A percentile compares a stretch with the other conserved stretches of the same genome.
phyloP scores from a whole-genome alignment of 352 stramenopile genomes.

The Aphanomyces astaci region DNA sequence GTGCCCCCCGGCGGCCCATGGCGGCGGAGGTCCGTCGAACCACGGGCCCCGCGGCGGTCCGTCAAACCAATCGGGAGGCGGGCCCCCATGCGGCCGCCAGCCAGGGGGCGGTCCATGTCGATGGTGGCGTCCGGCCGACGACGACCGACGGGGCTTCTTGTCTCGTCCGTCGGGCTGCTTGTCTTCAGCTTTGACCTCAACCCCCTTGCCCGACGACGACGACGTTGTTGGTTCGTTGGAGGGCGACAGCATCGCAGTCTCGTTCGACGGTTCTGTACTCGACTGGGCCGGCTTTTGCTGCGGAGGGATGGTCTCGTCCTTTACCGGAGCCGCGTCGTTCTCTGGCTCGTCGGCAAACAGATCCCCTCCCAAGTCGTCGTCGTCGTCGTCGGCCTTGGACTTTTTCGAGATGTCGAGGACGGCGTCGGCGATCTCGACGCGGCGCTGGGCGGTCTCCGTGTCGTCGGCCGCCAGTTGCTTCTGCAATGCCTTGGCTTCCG shows the following conservation, averaged over 20 bases:
- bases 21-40: constrained; percentile 70
- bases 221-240: too few species aligned
- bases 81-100: constrained; percentile 65
- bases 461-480: constrained; percentile 70
- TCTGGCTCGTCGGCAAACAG: constrained; percentile 70
- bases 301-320: not conserved
- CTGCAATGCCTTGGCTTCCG: constrained; percentile 66
- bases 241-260: too few species aligned
- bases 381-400: constrained; percentile 50
- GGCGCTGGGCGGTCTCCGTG: constrained; percentile 41
- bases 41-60: constrained; percentile 56
- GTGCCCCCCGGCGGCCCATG: not conserved
- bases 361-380: constrained; percentile 80
- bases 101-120: constrained; percentile 37
- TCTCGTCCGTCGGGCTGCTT: constrained; percentile 23
- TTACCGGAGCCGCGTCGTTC: constrained; percentile 29
- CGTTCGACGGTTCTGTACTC: too few species aligned
- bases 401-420: constrained; percentile 76
- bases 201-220: not conserved
- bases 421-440: constrained; percentile 68
- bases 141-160: constrained; percentile 31
- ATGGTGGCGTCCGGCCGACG: too few species aligned
- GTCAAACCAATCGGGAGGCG: constrained; percentile 69
- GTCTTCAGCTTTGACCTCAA: not conserved
- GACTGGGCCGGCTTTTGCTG: too few species aligned